These are phyloP conservation scores for Isatis lusitanica DNA, from an alignment of 441 rosid genomes.

Conservation along the genomic window DNA sequence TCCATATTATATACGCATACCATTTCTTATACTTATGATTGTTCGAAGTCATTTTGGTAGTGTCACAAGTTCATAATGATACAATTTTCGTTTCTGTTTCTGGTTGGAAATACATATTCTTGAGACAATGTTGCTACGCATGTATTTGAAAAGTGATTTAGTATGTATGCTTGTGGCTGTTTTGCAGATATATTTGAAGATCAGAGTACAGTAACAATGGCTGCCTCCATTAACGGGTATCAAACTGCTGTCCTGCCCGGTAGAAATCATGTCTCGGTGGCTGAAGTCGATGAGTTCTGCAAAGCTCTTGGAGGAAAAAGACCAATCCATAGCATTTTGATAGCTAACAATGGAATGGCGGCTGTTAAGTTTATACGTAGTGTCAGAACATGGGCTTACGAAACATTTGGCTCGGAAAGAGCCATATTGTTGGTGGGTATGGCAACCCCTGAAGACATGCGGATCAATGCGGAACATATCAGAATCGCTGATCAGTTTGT, in stretches of 20 bases:
- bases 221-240: slow-evolving; percentile 55
- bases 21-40: too few species aligned
- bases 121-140: neutral
- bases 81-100: neutral
- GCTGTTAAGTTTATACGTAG: slow-evolving; percentile 99
- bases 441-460: slow-evolving; percentile 99
- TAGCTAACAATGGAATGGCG: slow-evolving; percentile 99
- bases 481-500: slow-evolving; percentile 99
- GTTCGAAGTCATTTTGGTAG: neutral
- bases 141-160: neutral
- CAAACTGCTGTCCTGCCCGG: slow-evolving; percentile 54
- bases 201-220: slow-evolving; percentile 49
- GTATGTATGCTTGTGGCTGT: slow-evolving; percentile 24
- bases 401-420: slow-evolving; percentile 95
- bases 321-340: slow-evolving; percentile 89
- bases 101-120: neutral
- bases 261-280: slow-evolving; percentile 60
- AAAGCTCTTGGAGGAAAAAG: slow-evolving; percentile 78
- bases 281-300: slow-evolving; percentile 84
- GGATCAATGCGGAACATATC: slow-evolving; percentile 99
- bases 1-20: neutral
- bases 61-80: neutral
- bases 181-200: slow-evolving; percentile 69
- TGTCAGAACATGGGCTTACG: slow-evolving; percentile 96
- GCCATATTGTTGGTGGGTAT: slow-evolving; percentile 96